These are phyloP conservation scores for Escovopsis weberi DNA, from an alignment of 2,329 filamentous ascomycete species.

Conservation along the genomic window DNA sequence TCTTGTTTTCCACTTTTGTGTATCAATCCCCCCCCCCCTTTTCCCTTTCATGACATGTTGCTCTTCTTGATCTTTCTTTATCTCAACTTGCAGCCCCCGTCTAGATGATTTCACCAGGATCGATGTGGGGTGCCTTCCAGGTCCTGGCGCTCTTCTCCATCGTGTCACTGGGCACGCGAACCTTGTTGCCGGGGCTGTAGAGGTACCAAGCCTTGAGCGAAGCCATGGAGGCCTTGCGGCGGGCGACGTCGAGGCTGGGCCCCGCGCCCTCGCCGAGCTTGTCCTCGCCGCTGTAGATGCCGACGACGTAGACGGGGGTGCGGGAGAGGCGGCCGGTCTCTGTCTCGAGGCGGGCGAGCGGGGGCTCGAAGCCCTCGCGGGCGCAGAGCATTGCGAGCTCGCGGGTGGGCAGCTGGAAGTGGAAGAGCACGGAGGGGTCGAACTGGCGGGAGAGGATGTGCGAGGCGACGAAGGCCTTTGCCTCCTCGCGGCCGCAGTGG, in stretches of 20 bases:
- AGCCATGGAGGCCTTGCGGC: constrained; percentile 66
- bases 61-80: too few species aligned
- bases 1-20: too few species aligned
- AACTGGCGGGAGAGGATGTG: constrained; percentile 74
- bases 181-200: constrained; percentile 61
- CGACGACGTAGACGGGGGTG: constrained; percentile 84
- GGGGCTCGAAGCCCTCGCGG: constrained; percentile 76
- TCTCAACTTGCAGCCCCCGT: constrained; percentile 3
- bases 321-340: constrained; percentile 79
- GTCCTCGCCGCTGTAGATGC: constrained; percentile 81
- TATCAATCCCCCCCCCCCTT: too few species aligned
- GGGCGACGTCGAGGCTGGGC: constrained; percentile 60
- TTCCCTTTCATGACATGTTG: too few species aligned
- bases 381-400: constrained; percentile 75
- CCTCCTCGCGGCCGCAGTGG: constrained; percentile 64
- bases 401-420: constrained; percentile 68
- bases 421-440: constrained; percentile 63
- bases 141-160: constrained; percentile 43
- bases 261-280: constrained; percentile 87
- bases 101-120: constrained; percentile 55
- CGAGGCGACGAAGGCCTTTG: constrained; percentile 67
- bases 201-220: constrained; percentile 92
- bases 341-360: constrained; percentile 72
- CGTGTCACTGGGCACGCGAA: constrained; percentile 56
- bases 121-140: constrained; percentile 55